phyloP scores from a whole-genome alignment of 176 grass and related monocot genomes.

The Stipa capillata region DNA sequence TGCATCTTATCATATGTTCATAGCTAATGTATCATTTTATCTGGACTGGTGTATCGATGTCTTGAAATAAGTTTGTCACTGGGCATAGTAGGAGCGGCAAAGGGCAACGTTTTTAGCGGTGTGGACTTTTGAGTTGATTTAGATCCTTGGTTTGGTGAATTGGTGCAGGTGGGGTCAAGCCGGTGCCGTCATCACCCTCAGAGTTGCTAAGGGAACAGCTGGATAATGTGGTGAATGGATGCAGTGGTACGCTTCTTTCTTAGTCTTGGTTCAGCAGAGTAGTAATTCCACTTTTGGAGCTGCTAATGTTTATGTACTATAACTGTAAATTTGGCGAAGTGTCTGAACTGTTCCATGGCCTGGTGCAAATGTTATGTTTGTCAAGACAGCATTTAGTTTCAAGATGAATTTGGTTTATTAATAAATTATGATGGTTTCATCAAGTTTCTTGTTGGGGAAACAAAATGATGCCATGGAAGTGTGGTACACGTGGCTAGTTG shows the following conservation, averaged over 20 bases:
- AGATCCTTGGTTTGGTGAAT: background rate
- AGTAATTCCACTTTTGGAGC: background rate
- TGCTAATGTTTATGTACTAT: background rate
- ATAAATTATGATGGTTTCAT: background rate
- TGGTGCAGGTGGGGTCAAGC: conserved; percentile 38
- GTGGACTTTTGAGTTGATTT: background rate
- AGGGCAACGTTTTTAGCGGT: background rate
- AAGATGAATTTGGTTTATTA: background rate
- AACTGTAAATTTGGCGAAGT: background rate
- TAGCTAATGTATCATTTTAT: background rate
- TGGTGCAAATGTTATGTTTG: background rate
- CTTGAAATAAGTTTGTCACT: background rate
- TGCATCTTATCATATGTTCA: background rate
- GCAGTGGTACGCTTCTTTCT: conserved; percentile 22
- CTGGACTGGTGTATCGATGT: background rate
- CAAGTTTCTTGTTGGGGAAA: background rate
- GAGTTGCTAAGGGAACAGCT: background rate
- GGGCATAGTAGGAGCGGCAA: background rate
- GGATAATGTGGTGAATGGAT: background rate
- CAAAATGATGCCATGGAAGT: background rate
- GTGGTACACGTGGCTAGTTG: background rate
- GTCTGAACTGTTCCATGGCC: background rate
- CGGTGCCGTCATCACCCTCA: background rate
- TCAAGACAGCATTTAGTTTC: background rate
- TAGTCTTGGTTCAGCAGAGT: background rate